These are phyloP conservation scores for Talaromyces pinophilus DNA, from an alignment of 2,329 filamentous ascomycete genomes.

Conservation along the genomic window DNA sequence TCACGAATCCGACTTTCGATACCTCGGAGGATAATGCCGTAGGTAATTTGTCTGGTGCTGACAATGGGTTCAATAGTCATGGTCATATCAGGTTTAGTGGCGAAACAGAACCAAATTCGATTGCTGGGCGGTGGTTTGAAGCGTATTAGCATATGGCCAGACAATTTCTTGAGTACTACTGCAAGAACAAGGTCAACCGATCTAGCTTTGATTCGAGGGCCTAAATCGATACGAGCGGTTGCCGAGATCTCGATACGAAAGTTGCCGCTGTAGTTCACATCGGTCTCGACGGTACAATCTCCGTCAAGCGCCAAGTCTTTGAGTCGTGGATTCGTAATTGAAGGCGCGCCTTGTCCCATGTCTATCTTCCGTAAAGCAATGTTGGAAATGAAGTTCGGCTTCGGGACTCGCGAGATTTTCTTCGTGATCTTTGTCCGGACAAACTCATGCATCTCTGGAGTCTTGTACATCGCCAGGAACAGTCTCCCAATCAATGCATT, in stretches of 20 bases:
- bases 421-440: conserved; percentile 87
- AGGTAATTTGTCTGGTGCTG: conserved; percentile 92
- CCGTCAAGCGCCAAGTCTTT: conserved; percentile 90
- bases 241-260: conserved; percentile 88
- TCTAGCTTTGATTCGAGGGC: conserved; percentile 80
- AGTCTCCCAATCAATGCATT: conserved; percentile 87
- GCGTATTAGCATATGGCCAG: conserved; percentile 80
- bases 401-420: conserved; percentile 92
- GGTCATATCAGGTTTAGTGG: conserved; percentile 89
- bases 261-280: conserved; percentile 85
- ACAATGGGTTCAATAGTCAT: conserved; percentile 95
- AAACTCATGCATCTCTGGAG: conserved; percentile 74
- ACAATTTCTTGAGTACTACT: conserved; percentile 78
- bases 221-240: conserved; percentile 89
- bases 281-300: conserved; percentile 81
- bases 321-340: conserved; percentile 83
- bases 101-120: conserved; percentile 92
- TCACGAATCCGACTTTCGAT: conserved; percentile 96
- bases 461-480: conserved; percentile 86
- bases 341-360: conserved; percentile 81
- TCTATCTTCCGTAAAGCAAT: conserved; percentile 81
- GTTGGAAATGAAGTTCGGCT: conserved; percentile 83
- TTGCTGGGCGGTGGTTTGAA: conserved; percentile 96
- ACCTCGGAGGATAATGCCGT: conserved; percentile 83
- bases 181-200: conserved; percentile 89